Percentiles rank a stretch among this genome's conserved stretches.
Evolutionary conservation across 306 rosid species (phyloP).

Genomic region (Boehmeria nivea): DNA sequence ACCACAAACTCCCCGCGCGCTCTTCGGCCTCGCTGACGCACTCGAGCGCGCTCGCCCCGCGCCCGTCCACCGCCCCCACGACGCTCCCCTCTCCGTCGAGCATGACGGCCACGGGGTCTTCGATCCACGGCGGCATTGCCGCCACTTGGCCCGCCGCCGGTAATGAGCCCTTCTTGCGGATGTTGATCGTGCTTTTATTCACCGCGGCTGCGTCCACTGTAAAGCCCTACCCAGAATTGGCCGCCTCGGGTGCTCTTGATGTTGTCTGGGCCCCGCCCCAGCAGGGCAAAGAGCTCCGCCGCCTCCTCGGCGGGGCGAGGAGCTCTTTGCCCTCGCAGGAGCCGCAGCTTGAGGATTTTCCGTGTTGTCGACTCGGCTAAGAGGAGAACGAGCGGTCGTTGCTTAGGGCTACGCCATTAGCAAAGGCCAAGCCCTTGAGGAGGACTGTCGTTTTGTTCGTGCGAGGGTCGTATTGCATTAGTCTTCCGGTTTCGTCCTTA

Average conservation of each 20-base stretch:
- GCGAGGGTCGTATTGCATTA: background rate
- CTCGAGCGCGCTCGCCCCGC: conserved; percentile 23
- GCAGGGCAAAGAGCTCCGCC: conserved; percentile 19
- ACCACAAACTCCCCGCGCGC: conserved; percentile 38
- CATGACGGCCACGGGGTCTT: conserved; percentile 46
- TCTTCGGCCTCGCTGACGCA: conserved; percentile 54
- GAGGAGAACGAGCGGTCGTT: background rate
- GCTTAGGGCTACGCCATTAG: background rate
- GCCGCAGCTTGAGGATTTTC: background rate
- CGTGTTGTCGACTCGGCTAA: background rate
- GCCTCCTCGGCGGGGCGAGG: conserved; percentile 7
- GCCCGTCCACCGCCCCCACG: conserved; percentile 39
- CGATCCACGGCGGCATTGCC: background rate
- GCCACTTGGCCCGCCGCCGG: background rate
- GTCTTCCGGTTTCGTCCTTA: background rate
- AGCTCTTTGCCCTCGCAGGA: background rate
- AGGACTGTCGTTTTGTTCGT: background rate
- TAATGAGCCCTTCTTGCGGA: too few species aligned
- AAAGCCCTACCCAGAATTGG: conserved; percentile 48
- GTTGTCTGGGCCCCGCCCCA: conserved; percentile 46
- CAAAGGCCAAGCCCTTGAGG: background rate
- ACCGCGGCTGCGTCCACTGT: conserved; percentile 34
- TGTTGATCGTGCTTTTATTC: background rate
- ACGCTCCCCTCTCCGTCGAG: conserved; percentile 33
- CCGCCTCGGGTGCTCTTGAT: conserved; percentile 39